Conservation (phyloP, 2,329 filamentous ascomycete species). For the Pseudocercospora eumusae region DNA sequence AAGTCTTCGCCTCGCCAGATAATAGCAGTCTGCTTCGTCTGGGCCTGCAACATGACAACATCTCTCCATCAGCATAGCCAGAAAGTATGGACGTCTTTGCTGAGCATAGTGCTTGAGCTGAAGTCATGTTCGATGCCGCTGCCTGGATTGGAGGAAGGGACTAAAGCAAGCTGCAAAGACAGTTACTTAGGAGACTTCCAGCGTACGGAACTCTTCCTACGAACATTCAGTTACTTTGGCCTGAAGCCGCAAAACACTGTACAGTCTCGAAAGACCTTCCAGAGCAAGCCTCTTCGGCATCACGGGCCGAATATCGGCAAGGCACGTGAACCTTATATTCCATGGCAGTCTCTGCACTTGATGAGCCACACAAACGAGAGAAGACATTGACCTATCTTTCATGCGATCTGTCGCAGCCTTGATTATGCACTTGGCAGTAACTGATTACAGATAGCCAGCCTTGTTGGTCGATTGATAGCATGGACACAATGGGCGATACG, state of each 20-base stretch:
- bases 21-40: too few species aligned
- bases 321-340: not conserved
- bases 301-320: not conserved
- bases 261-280: not conserved
- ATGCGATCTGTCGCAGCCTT: not conserved
- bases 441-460: not conserved
- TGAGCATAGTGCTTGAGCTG: too few species aligned
- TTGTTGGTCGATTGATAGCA: not conserved
- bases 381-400: slow-evolving; percentile 6
- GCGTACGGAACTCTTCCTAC: not conserved
- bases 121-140: too few species aligned
- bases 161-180: too few species aligned
- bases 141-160: too few species aligned
- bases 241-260: not conserved
- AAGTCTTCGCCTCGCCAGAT: too few species aligned
- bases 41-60: too few species aligned
- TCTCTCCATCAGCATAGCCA: too few species aligned
- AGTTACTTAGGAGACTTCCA: too few species aligned
- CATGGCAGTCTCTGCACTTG: slow-evolving; percentile 1
- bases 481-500: not conserved
- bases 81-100: too few species aligned
- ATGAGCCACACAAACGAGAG: not conserved
- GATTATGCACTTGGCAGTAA: not conserved
- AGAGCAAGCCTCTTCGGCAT: not conserved
- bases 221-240: not conserved